These are phyloP conservation scores for Yarrowia alimentaria DNA, from an alignment of 805 yeast species.

Conservation along the genomic window DNA sequence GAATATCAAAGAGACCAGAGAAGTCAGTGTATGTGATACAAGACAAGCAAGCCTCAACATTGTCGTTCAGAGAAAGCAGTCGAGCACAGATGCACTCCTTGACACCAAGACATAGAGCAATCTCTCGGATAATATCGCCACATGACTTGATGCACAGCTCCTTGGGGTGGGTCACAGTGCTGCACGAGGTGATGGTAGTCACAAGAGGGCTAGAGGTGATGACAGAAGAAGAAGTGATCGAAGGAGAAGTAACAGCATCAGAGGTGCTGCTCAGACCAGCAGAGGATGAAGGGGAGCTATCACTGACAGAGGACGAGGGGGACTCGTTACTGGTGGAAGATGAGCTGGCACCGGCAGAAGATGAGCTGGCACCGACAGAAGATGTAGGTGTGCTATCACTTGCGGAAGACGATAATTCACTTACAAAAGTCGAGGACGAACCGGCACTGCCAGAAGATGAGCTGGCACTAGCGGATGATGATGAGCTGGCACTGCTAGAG, in stretches of 20 bases:
- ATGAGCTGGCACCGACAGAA: neutral
- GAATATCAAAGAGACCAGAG: neutral
- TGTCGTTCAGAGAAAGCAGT: neutral
- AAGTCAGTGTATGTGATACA: conserved; percentile 15
- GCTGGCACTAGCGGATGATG: too few relatives aligned
- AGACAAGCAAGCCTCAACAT: conserved; percentile 1
- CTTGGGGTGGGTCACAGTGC: conserved; percentile 4
- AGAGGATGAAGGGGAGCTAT: too few relatives aligned
- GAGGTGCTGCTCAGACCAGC: too few relatives aligned
- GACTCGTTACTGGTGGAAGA: neutral
- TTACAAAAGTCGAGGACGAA: too few relatives aligned
- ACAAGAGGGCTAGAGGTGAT: neutral
- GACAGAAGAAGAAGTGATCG: neutral
- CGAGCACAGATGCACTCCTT: conserved; percentile 11
- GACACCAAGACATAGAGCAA: conserved; percentile 9
- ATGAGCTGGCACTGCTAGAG: too few relatives aligned
- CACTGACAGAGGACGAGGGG: too few relatives aligned
- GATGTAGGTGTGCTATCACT: too few relatives aligned
- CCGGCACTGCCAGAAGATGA: too few relatives aligned
- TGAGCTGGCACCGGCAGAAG: neutral
- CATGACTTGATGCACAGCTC: neutral
- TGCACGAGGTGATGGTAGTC: conserved; percentile 1
- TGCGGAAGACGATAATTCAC: too few relatives aligned
- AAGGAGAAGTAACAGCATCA: neutral
- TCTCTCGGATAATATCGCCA: conserved; percentile 13